phyloP scores from a whole-genome alignment of 257 asterid genomes.

The Cordia subcordata region DNA sequence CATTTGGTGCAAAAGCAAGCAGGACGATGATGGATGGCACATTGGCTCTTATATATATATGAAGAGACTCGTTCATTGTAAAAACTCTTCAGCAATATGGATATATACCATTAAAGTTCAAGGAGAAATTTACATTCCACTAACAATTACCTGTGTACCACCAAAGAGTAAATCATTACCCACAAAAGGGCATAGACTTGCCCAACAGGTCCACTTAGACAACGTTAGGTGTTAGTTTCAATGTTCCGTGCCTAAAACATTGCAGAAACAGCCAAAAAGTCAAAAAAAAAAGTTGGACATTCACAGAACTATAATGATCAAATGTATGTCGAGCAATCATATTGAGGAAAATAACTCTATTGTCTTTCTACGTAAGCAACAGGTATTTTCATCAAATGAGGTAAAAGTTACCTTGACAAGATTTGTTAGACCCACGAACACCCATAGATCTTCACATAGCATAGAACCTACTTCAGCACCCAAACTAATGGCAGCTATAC shows the following conservation, averaged over 20 bases:
- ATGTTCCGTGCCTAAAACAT: conserved; percentile 85
- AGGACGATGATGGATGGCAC: too few relatives aligned
- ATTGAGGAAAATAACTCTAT: background rate
- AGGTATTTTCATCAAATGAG: background rate
- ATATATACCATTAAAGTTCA: too few relatives aligned
- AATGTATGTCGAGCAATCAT: background rate
- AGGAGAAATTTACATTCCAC: background rate
- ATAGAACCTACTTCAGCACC: conserved; percentile 79
- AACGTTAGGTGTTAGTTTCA: conserved; percentile 75
- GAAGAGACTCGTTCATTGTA: too few relatives aligned
- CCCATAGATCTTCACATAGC: conserved; percentile 98
- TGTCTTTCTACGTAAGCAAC: background rate
- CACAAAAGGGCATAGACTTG: conserved; percentile 87
- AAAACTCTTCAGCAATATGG: too few relatives aligned
- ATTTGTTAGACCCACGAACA: conserved; percentile 80
- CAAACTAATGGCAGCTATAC: conserved; percentile 56
- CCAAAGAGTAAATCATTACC: conserved; percentile 85
- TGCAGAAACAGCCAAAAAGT: conserved; percentile 9
- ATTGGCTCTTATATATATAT: too few relatives aligned
- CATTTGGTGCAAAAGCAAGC: too few relatives aligned
- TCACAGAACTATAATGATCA: background rate
- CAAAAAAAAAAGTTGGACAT: background rate
- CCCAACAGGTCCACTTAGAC: conserved; percentile 89
- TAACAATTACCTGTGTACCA: conserved; percentile 76
- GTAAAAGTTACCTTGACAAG: conserved; percentile 63